These are phyloP conservation scores for Calonectria pseudoreteaudii DNA, from an alignment of 2,329 filamentous ascomycete genomes.

Conservation along the genomic window DNA sequence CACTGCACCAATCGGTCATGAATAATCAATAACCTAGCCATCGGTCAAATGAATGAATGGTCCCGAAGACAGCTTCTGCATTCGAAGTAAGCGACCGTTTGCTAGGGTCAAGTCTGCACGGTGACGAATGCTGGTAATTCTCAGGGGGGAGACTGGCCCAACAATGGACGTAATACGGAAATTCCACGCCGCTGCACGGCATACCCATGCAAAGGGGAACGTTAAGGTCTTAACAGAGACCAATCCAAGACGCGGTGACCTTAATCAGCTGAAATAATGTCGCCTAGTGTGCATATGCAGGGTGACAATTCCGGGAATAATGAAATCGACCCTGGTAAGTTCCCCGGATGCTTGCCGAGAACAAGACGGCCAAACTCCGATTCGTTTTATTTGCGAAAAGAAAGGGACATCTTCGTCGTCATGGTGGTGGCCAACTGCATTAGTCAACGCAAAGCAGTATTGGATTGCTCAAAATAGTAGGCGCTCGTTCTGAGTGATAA, in stretches of 20 bases:
- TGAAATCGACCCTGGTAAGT: neutral
- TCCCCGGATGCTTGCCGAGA: neutral
- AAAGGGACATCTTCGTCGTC: too few species aligned
- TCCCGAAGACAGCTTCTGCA: neutral
- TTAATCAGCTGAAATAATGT: slow-evolving; percentile 5
- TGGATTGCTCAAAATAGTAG: neutral
- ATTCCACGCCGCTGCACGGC: neutral
- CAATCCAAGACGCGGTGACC: neutral
- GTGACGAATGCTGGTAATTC: neutral
- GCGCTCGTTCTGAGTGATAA: neutral
- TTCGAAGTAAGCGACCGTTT: neutral
- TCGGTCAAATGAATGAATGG: slow-evolving; percentile 1
- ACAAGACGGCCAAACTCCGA: neutral
- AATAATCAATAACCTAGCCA: neutral
- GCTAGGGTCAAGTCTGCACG: neutral
- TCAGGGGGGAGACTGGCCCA: neutral
- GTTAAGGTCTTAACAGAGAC: neutral
- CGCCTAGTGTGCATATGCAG: neutral
- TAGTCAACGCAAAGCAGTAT: neutral
- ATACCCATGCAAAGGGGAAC: neutral
- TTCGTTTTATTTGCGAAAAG: too few species aligned
- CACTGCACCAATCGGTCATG: neutral
- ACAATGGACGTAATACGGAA: neutral
- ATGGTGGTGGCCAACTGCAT: neutral
- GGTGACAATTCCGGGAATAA: slow-evolving; percentile 1